Evolutionary conservation across 345 rosid genomes (phyloP), one percentile per base, ranked within the genome.

Genomic region (Adansonia digitata): DNA sequence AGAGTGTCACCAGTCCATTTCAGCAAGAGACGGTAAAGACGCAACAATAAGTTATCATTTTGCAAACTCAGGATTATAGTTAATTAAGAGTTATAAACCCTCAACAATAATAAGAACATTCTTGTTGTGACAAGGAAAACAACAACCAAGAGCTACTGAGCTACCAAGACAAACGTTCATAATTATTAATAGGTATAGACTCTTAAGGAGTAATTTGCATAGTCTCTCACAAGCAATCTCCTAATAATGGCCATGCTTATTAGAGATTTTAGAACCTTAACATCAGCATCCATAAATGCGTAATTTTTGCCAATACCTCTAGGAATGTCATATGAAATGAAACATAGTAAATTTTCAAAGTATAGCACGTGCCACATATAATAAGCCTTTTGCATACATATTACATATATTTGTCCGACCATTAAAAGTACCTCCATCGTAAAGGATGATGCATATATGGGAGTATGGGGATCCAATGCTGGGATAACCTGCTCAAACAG

Each of bases 381-480:
- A 51, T 37, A 17, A 60, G 24, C 18, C 9, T 57, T 43, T 52
- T 43, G 14, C 56, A 59, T 26, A 42, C 18, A 34, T 31, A 51
- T 45, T 51, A n/a, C 27, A 51, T 35, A 26, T 24, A 64, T 20
- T 37, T n/a, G 7, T 29, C 70, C 12, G 57, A 56, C 46, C 34
- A 59, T 31, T 48, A 56, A 62, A 71, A 63, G 71, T 82, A 95
- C 99, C 99, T 95, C 99, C 97, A 90, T 93, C 69, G 99, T 95
- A 74, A 95, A 95, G 77, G 99, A 95, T 64, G 99, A 95, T 24
- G 99, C 90, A 77, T 77, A 93, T 82, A 95, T 91, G 11, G 99
- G 98, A 40, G 98, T 93, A 71, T 69, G 75, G 60, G 87, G 26
- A 86, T 95, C 99, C 88, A 95, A 73, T 35, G 98, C 97, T 4